These are phyloP conservation scores for Chalciporus sp. DNA, from an alignment of 1,284 basidiomycete species.

Conservation along the genomic window DNA sequence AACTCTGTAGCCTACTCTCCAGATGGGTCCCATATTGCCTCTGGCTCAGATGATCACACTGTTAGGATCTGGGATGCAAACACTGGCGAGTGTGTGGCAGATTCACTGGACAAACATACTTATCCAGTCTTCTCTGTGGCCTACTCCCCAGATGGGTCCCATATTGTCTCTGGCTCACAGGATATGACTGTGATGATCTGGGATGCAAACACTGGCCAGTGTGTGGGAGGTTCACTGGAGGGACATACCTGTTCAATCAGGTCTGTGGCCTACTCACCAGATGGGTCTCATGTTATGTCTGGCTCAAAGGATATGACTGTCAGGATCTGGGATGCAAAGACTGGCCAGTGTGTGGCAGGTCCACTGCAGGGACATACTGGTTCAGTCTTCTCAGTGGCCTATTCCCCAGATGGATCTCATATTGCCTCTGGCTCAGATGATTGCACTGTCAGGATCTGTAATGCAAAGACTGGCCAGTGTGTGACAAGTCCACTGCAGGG, in stretches of 20 bases:
- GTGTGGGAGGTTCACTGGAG: slow-evolving; percentile 2
- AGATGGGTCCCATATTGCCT: too few species aligned
- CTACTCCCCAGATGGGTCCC: slow-evolving; percentile 18
- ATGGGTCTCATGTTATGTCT: slow-evolving; percentile 19
- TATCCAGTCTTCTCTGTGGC: not conserved
- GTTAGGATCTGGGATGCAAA: slow-evolving; percentile 17
- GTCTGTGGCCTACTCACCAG: slow-evolving; percentile 17
- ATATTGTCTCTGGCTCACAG: slow-evolving; percentile 3
- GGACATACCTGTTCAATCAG: slow-evolving; percentile 13
- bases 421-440: slow-evolving; percentile 16
- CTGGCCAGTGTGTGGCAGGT: not conserved
- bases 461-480: slow-evolving; percentile 6
- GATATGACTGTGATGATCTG: not conserved
- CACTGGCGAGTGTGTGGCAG: slow-evolving; percentile 6
- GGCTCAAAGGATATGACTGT: slow-evolving; percentile 11
- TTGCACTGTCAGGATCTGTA: slow-evolving; percentile 17
- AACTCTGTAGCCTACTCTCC: too few species aligned
- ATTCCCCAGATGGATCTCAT: slow-evolving; percentile 17
- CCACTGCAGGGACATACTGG: slow-evolving; percentile 2
- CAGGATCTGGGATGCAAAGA: too few species aligned
- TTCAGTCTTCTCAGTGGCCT: slow-evolving; percentile 14
- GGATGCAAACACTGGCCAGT: not conserved
- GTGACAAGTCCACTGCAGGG: slow-evolving; percentile 5
- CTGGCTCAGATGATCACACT: slow-evolving; percentile 8
- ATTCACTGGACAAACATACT: not conserved